Conservation (phyloP, 2,329 filamentous ascomycete genomes). For the Xylariaceae sp. region DNA sequence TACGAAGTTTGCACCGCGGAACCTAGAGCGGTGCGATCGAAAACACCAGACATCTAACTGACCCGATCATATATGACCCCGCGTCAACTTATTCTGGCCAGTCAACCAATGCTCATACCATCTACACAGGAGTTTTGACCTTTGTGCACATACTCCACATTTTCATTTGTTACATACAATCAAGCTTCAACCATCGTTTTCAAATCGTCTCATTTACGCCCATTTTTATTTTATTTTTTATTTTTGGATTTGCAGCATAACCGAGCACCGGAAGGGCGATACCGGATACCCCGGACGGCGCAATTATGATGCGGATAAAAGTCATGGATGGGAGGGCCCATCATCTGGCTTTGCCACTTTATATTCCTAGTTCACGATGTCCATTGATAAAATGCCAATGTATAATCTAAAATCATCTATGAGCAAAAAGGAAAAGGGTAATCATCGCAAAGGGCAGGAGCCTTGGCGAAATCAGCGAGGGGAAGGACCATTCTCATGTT, state of each 20-base stretch:
- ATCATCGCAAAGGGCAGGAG: background rate
- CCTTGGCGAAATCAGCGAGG: background rate
- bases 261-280: constrained; percentile 37
- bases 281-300: constrained; percentile 41
- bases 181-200: constrained; percentile 29
- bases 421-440: constrained; percentile 18
- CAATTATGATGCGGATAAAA: constrained; percentile 31
- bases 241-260: constrained; percentile 30
- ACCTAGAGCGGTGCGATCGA: background rate
- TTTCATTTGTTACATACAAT: constrained; percentile 29
- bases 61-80: background rate
- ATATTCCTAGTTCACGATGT: constrained; percentile 20
- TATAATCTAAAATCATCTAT: constrained; percentile 34
- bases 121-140: background rate
- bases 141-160: background rate
- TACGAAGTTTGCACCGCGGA: background rate
- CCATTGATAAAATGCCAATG: constrained; percentile 30
- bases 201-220: constrained; percentile 20
- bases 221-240: constrained; percentile 31
- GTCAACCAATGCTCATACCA: constrained; percentile 2
- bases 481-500: background rate
- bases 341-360: constrained; percentile 14
- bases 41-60: too few relatives aligned
- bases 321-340: constrained; percentile 15
- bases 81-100: background rate